Percentiles rank a stretch among this genome's conserved stretches.
Conservation (phyloP, 176 grass and related monocot genomes). For the Musa beccarii region DNA sequence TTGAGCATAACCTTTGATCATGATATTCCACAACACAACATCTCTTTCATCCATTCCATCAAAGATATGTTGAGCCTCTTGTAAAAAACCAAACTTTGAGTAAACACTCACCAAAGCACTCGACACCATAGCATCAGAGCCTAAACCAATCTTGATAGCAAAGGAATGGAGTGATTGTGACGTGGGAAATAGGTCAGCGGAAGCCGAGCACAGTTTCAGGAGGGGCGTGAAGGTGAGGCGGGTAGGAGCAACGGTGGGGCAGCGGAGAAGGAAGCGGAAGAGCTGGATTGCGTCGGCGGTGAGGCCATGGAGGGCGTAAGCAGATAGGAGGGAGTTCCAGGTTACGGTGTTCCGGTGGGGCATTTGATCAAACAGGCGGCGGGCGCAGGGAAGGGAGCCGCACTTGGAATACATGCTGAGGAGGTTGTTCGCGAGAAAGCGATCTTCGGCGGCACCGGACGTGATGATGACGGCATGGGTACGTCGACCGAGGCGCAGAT, state of each 20-base stretch:
- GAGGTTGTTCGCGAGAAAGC: conserved; percentile 26
- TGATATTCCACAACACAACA: conserved; percentile 26
- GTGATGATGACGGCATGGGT: conserved; percentile 8
- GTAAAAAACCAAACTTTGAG: conserved; percentile 12
- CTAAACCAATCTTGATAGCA: conserved; percentile 11
- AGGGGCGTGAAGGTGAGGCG: conserved; percentile 15
- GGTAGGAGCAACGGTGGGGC: neutral
- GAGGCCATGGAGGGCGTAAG: conserved; percentile 2
- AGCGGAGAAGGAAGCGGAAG: conserved; percentile 15
- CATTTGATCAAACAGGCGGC: conserved; percentile 20
- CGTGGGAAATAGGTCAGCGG: neutral
- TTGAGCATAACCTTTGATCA: conserved; percentile 21
- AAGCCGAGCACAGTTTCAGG: conserved; percentile 13
- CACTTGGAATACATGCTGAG: conserved; percentile 13
- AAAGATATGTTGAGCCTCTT: conserved; percentile 5
- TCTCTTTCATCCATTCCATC: conserved; percentile 19
- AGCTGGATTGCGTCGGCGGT: neutral
- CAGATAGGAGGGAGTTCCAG: conserved; percentile 25
- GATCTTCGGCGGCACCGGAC: neutral
- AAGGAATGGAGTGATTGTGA: conserved; percentile 14
- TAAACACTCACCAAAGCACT: conserved; percentile 15
- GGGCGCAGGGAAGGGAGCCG: conserved; percentile 9
- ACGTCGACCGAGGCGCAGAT: neutral
- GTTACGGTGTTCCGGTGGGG: conserved; percentile 4
- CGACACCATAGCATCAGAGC: conserved; percentile 13